phyloP scores from a whole-genome alignment of 177 flowering plant genomes.

The Tripterygium wilfordii region DNA sequence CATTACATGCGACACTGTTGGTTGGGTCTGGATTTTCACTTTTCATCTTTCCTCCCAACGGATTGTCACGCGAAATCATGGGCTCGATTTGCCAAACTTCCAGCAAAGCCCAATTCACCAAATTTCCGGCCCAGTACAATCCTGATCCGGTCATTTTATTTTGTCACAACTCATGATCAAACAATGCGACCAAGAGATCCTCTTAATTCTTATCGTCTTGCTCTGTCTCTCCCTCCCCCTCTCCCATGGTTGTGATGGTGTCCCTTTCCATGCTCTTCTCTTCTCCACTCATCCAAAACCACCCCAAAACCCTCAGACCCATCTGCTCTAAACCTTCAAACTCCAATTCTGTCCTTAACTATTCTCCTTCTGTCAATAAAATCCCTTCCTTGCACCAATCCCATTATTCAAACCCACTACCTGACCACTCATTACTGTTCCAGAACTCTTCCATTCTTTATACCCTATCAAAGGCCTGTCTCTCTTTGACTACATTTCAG shows the following conservation, averaged over 20 bases:
- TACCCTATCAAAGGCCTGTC: conserved; percentile 11
- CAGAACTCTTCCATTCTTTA: not conserved
- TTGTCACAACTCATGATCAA: not conserved
- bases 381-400: not conserved
- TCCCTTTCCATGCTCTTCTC: conserved; percentile 27
- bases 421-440: too few species aligned
- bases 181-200: not conserved
- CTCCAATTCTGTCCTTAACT: conserved; percentile 5
- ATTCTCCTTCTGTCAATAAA: not conserved
- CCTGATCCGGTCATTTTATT: too few species aligned
- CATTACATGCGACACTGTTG: too few species aligned
- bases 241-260: conserved; percentile 16
- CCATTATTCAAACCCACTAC: not conserved
- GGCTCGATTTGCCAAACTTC: too few species aligned
- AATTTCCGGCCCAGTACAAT: too few species aligned
- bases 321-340: conserved; percentile 14
- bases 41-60: too few species aligned
- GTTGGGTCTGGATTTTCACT: too few species aligned
- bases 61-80: too few species aligned
- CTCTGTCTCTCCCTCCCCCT: not conserved
- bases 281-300: conserved; percentile 22
- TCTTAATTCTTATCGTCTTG: not conserved
- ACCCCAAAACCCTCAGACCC: conserved; percentile 22
- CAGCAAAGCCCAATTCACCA: too few species aligned
- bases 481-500: conserved; percentile 18